Evolutionary conservation across 2,329 filamentous ascomycete species (phyloP), one percentile per base, ranked within the genome.

Genomic region (Ciborinia camelliae): DNA sequence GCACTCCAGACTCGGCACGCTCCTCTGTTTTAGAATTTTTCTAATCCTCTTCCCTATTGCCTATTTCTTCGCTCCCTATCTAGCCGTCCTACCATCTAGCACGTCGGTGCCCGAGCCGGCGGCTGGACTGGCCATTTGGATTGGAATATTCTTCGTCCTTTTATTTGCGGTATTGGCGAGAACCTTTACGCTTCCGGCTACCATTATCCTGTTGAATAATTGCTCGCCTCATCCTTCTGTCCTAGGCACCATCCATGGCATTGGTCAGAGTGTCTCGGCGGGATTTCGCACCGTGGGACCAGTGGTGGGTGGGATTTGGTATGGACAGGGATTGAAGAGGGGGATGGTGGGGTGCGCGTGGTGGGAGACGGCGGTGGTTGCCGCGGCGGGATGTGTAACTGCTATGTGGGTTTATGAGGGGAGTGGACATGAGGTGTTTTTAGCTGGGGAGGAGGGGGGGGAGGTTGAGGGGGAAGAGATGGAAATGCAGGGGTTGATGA

Each of bases 51-150:
- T 90, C 65, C 86, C 89, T 0, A 63, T 88, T 4, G 86, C 88
- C 1, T 92, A 92, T 73, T 78, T 85, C 20, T 77, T 90, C 2
- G 85, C 87, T 12, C 89, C 89, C 0, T 90, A 88, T 71, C 81
- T 92, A 18, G 82, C 86, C 0, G 77, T 90, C 20, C 48, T 73
- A 2, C 70, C 69, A 73, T 76, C 47, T 66, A 68, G 68, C 66
- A 74, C 71, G 62, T 68, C 71, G 48, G 68, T 70, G 62, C 77
- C 71, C 20, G 75, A 74, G 63, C 76, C 75, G 68, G 79, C 60
- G 73, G 79, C 71, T 73, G 79, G 81, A 0, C 74, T 86, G 2
- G 75, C 79, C 67, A 76, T 87, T 45, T 88, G 85, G 85, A 74
- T 81, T 0, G 79, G 81, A 0, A 84, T 88, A 37, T 79, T 78